These are phyloP conservation scores for Rauvolfia tetraphylla DNA, from an alignment of 257 asterid species.

Conservation along the genomic window DNA sequence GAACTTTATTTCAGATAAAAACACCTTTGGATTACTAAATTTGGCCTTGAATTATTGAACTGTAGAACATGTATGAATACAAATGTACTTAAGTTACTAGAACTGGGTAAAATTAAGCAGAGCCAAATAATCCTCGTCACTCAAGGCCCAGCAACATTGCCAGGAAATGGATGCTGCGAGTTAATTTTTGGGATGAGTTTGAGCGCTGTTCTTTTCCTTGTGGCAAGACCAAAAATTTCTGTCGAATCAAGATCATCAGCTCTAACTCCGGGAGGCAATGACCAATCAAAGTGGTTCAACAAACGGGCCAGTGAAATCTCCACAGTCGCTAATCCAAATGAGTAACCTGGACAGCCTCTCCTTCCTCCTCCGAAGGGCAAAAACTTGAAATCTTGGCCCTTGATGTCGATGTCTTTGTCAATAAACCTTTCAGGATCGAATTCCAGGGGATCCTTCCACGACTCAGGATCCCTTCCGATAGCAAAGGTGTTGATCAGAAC, in stretches of 20 bases:
- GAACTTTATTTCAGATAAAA: no score
- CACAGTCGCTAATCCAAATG: slow-evolving; percentile 35
- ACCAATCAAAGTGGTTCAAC: slow-evolving; percentile 33
- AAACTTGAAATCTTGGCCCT: slow-evolving; percentile 34
- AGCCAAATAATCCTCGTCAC: not conserved
- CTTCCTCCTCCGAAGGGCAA: slow-evolving; percentile 41
- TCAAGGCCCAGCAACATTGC: not conserved
- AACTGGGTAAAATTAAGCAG: no score
- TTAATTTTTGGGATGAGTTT: slow-evolving; percentile 29
- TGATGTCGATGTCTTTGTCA: slow-evolving; percentile 23
- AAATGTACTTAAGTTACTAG: no score
- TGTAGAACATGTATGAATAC: not conserved
- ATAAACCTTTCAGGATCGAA: slow-evolving; percentile 29
- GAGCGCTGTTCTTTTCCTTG: slow-evolving; percentile 26
- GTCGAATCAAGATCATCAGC: slow-evolving; percentile 23
- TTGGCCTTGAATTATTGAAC: not conserved
- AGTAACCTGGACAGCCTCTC: slow-evolving; percentile 39
- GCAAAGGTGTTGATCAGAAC: slow-evolving; percentile 32
- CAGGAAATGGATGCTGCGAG: not conserved
- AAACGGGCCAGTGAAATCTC: slow-evolving; percentile 31
- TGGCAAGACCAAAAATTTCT: slow-evolving; percentile 34
- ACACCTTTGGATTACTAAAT: not conserved
- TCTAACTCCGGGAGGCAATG: slow-evolving; percentile 25
- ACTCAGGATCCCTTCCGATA: slow-evolving; percentile 27
- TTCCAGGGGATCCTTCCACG: slow-evolving; percentile 27